These are phyloP conservation scores for Didymosphaeria variabile DNA, from an alignment of 2,329 filamentous ascomycete genomes.

Conservation along the genomic window DNA sequence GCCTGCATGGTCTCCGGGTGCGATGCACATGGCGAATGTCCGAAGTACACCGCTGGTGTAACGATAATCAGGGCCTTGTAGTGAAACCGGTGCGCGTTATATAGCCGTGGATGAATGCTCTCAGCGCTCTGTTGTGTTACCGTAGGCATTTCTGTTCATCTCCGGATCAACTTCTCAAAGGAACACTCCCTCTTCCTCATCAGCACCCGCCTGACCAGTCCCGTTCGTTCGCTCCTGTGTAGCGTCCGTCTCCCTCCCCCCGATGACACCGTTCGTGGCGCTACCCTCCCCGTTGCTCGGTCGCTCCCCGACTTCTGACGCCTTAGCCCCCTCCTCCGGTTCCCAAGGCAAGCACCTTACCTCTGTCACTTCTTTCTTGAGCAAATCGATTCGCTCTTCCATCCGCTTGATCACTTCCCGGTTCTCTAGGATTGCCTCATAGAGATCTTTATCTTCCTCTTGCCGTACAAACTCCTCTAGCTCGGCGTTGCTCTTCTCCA, in stretches of 20 bases:
- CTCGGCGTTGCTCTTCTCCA: constrained; percentile 77
- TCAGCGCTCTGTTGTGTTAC: background rate
- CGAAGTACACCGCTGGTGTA: background rate
- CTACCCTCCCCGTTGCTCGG: constrained; percentile 7
- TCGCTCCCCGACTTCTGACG: constrained; percentile 14
- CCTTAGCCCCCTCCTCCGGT: constrained; percentile 34
- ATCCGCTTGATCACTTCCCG: constrained; percentile 73
- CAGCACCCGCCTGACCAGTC: background rate
- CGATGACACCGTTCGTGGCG: constrained; percentile 13
- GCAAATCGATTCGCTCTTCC: constrained; percentile 69
- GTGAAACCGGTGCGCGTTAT: background rate
- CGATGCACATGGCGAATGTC: background rate
- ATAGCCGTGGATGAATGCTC: background rate
- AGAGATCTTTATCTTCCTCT: constrained; percentile 73
- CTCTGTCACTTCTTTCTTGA: constrained; percentile 72
- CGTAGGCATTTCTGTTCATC: background rate
- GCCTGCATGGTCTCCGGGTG: background rate
- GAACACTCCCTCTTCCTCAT: constrained; percentile 19
- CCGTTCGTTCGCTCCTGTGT: constrained; percentile 2
- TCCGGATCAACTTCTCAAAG: constrained; percentile 10
- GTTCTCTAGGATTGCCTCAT: constrained; percentile 78
- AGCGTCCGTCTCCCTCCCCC: constrained; percentile 1
- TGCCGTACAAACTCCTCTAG: constrained; percentile 67
- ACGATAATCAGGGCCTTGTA: background rate
- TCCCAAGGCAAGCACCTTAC: constrained; percentile 64